phyloP scores from a whole-genome alignment of 2,329 filamentous ascomycete species.

The Verticillium isaacii region DNA sequence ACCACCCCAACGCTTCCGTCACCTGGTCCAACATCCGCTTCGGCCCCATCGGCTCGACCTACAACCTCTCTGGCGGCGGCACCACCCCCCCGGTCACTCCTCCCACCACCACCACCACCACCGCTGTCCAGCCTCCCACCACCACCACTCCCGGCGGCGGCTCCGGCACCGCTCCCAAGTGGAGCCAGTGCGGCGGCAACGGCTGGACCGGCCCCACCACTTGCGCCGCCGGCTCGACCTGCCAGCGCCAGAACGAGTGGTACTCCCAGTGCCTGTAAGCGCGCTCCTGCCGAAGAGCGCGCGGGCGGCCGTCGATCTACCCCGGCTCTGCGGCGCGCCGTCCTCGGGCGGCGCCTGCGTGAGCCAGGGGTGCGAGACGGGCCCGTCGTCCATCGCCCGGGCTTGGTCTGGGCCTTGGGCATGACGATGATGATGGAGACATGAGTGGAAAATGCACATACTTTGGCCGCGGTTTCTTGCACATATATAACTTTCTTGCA shows the following conservation, averaged over 20 bases:
- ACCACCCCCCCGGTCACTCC: neutral
- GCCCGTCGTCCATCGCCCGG: no score
- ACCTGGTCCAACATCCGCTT: constrained; percentile 45
- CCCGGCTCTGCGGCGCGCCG: neutral
- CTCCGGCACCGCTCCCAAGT: constrained; percentile 19
- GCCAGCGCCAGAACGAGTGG: constrained; percentile 30
- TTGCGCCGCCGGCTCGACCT: constrained; percentile 29
- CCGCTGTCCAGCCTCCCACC: constrained; percentile 7
- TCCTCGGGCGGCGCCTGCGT: neutral
- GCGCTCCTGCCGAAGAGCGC: neutral
- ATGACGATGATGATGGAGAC: neutral
- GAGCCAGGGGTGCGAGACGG: neutral
- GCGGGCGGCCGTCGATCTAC: neutral
- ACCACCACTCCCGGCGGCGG: constrained; percentile 5
- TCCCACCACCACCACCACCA: constrained; percentile 4
- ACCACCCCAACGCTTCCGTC: constrained; percentile 32
- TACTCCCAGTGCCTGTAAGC: constrained; percentile 36
- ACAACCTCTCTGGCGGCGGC: neutral
- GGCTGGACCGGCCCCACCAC: constrained; percentile 28
- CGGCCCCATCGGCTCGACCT: constrained; percentile 40
- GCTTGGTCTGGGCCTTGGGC: neutral
- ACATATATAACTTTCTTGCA: neutral
- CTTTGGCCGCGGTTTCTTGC: neutral
- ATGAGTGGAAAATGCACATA: neutral
- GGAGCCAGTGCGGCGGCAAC: constrained; percentile 31